Conservation (phyloP, 2,329 filamentous ascomycete genomes). For the Trichoderma lentiforme region DNA sequence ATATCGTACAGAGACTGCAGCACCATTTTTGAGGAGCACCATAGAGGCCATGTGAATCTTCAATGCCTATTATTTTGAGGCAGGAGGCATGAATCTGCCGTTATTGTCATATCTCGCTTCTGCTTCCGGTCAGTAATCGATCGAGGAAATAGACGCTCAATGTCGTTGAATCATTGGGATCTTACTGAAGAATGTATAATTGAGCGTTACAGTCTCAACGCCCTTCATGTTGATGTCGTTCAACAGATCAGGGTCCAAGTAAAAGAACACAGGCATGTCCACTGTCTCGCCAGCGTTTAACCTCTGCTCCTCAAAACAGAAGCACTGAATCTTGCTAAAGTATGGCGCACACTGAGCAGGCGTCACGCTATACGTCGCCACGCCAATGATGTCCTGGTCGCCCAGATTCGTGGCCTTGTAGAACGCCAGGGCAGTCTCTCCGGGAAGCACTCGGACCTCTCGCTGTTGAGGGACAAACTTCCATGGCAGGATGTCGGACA, state of each 20-base stretch:
- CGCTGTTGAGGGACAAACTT: slow-evolving; percentile 96
- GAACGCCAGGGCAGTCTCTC: slow-evolving; percentile 94
- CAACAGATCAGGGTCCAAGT: slow-evolving; percentile 92
- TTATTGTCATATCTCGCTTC: slow-evolving; percentile 48
- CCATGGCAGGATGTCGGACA: slow-evolving; percentile 94
- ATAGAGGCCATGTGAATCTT: background rate
- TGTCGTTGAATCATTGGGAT: slow-evolving; percentile 22
- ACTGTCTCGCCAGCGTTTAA: slow-evolving; percentile 94
- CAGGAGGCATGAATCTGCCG: slow-evolving; percentile 41
- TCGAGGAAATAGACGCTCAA: background rate
- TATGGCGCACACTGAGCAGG: slow-evolving; percentile 94
- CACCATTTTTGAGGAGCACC: background rate
- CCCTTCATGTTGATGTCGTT: slow-evolving; percentile 90
- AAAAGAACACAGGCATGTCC: slow-evolving; percentile 99
- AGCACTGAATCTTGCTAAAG: slow-evolving; percentile 99
- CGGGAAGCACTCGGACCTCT: slow-evolving; percentile 90
- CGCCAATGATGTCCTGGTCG: slow-evolving; percentile 90
- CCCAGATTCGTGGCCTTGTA: slow-evolving; percentile 95
- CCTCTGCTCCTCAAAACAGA: slow-evolving; percentile 97
- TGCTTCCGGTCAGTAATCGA: slow-evolving; percentile 36
- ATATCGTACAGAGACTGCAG: background rate
- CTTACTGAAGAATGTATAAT: slow-evolving; percentile 98
- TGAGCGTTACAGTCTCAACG: slow-evolving; percentile 91
- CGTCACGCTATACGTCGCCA: slow-evolving; percentile 96
- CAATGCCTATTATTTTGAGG: slow-evolving; percentile 22